Evolutionary conservation across 1,284 basidiomycete genomes (phyloP), one percentile per base, ranked within the genome.

Genomic region (Irpex rosettiformis): DNA sequence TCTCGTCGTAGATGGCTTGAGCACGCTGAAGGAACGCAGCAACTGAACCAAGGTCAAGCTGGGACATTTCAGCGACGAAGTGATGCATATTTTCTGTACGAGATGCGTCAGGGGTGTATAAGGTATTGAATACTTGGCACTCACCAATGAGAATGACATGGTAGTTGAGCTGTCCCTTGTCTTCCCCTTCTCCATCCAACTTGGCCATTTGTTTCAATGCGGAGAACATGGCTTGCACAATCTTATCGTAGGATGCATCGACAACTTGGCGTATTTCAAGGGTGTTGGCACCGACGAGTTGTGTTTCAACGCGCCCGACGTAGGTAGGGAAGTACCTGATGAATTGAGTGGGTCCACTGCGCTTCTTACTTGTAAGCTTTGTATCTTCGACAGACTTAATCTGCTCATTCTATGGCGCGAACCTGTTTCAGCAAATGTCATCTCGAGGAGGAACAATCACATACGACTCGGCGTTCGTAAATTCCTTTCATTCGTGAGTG

Each of bases 81-180:
- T 93, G 88, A 65, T 95, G 91, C 93, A 96, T 96, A 70, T 99
- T 99, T 73, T 98, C 96, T 97, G 67, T 7, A 21, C 10, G 10
- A 24, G 48, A 51, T 13, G 16, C 10, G 11, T 25, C 28, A 18
- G 11, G 28, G 33, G n/a, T 40, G 10, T 21, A 55, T 2, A 3
- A 13, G 54, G 37, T 62, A 53, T 28, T 7, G 25, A 33, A 13
- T 28, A 40, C 13, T 13, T 4, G 3, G 6, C 22, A 78, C 89
- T 67, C 65, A 94, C 94, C 94, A 61, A 98, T 93, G 64, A 99
- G 80, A 66, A 98, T 89, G 64, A 98, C 93, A 69, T 97, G 93
- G 67, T 96, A 97, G 71, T 98, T 98, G 56, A 98, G 80, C 70
- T 96, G 93, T 0, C 94, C 94, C 73, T 99, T 99, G 73, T 96